Base-by-base conservation (phyloP, 2,329 filamentous ascomycete genomes). In the Chaetomium sp. region DNA sequence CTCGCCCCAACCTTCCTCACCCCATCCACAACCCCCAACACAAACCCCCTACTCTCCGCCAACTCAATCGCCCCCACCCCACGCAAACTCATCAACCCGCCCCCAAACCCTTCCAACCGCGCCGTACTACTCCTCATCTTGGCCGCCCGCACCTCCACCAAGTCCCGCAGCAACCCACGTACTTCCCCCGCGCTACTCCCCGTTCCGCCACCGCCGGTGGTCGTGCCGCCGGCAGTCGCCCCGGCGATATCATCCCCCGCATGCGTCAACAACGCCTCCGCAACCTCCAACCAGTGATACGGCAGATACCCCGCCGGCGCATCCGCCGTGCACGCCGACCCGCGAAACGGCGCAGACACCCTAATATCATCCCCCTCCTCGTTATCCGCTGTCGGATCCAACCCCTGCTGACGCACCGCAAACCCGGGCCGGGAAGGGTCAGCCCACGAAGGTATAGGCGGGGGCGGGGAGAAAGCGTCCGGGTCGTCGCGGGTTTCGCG, bases 61-160 rank as follows among this genome's bases (percentile, higher is more conserved):
- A 97, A 77, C 74, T 99, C 94, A 87, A 97, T 91, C 2, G 89
- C 89, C 2, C 94, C 94, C 0, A 97, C 88, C 27, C 92, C 92
- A 1, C 78, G 71, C 55, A 87, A 63, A 55, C 76, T 81, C 68
- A 87, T 79, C 54, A 89, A 81, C n/a, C 91, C 85, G 27, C 85
- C 84, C 3, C 83, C 84, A 7, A 80, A 87, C 19, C 80, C 81
- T 64, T 91, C 88, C 49, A 95, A 72, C 41, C 84, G 81, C 40
- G 84, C 80, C 11, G 89, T 85, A 59, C 87, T 88, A 38, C 82
- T 83, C 59, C 91, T 77, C 77, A 96, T 85, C 76, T 97, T 97
- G 51, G 91, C 89, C 69, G 91, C 89, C 43, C 94, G 78, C 50
- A 94, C 89, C 72, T 97, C 92, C 53, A 91, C 79, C 61, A 97